Evolutionary conservation across 1,284 basidiomycete species (phyloP), one percentile per base, ranked within the genome.

Genomic region (Tylopilus orsonianus): DNA sequence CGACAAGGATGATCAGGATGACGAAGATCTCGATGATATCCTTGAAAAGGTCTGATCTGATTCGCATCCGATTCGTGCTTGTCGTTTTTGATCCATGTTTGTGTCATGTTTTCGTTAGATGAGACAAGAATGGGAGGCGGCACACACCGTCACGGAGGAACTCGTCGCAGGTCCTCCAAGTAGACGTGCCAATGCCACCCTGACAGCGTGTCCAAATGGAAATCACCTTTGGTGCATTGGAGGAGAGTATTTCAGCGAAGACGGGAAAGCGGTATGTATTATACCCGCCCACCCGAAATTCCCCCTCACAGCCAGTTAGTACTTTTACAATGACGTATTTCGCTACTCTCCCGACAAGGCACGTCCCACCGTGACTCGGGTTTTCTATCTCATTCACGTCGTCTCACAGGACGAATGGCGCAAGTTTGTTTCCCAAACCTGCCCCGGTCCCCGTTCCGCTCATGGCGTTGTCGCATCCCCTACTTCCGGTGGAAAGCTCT

Each of bases 161-260:
- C 70, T 87, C 3, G 81, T 84, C 9, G 80, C 87, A 61, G 86
- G 87, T 0, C 89, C 90, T 12, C 91, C 91, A 0, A 86, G 83
- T 44, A 74, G 87, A 42, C 76, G 91, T 38, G 90, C 89, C 0
- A 93, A 90, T 57, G 90, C 90, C 0, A 87, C 89, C 0, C 68
- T 93, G 18, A 86, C 86, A 0, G 71, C 89, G 0, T 92, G 87
- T 64, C 90, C 90, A 0, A 82, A 75, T 51, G 87, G 87, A 36
- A 87, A 85, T 55, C 78, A 91, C 64, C 70, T 93, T 0, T 92
- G 89, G 87, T 86, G 79, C 54, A 84, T 92, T 33, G 86, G 87
- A 0, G 87, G 90, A 5, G 90, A 93, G 64, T 92, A 83, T 65
- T 94, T 91, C 62, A 82, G 80, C 49, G 88, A 93, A 41, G 91